Percentiles rank a stretch among this genome's conserved stretches.
Conservation (phyloP, 1,139 yeast genomes). For the Geotrichum klebahnii region DNA sequence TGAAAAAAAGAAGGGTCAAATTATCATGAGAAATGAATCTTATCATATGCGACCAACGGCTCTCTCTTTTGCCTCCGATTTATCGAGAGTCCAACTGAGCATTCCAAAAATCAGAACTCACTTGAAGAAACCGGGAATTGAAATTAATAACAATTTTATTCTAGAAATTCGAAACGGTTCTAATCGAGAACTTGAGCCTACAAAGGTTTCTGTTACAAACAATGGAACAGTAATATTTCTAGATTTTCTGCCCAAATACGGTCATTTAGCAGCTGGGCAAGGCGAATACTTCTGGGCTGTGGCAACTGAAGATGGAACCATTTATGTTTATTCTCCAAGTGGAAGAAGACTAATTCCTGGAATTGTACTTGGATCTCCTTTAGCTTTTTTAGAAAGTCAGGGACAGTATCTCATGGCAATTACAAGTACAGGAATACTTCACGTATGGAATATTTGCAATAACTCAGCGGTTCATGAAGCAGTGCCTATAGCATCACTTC, state of each 20-base stretch:
- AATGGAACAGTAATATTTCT: slow-evolving; percentile 46
- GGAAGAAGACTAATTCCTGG: slow-evolving; percentile 50
- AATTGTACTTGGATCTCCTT: slow-evolving; percentile 55
- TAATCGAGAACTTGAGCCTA: slow-evolving; percentile 46
- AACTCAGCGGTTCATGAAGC: slow-evolving; percentile 37
- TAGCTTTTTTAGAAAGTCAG: slow-evolving; percentile 52
- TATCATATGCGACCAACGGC: slow-evolving; percentile 74
- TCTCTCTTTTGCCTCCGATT: slow-evolving; percentile 72
- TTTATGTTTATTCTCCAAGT: slow-evolving; percentile 52
- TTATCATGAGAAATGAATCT: slow-evolving; percentile 40
- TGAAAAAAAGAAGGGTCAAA: not conserved
- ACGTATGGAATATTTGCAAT: slow-evolving; percentile 60
- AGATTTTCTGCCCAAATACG: slow-evolving; percentile 49
- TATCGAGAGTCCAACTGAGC: slow-evolving; percentile 74
- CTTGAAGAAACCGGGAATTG: slow-evolving; percentile 33
- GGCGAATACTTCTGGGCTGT: slow-evolving; percentile 68
- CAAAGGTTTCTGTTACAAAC: slow-evolving; percentile 44
- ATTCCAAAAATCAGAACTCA: slow-evolving; percentile 68
- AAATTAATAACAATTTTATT: slow-evolving; percentile 26
- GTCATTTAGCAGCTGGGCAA: slow-evolving; percentile 63
- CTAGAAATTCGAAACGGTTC: slow-evolving; percentile 50
- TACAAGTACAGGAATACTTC: slow-evolving; percentile 74
- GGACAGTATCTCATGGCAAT: slow-evolving; percentile 61
- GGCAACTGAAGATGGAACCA: slow-evolving; percentile 65
- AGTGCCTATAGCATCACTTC: slow-evolving; percentile 43